A percentile compares a stretch with the other conserved stretches of the same genome.
These are phyloP conservation scores for Barnettozyma botsteinii DNA, from an alignment of 805 yeast genomes.

Conservation along the genomic window DNA sequence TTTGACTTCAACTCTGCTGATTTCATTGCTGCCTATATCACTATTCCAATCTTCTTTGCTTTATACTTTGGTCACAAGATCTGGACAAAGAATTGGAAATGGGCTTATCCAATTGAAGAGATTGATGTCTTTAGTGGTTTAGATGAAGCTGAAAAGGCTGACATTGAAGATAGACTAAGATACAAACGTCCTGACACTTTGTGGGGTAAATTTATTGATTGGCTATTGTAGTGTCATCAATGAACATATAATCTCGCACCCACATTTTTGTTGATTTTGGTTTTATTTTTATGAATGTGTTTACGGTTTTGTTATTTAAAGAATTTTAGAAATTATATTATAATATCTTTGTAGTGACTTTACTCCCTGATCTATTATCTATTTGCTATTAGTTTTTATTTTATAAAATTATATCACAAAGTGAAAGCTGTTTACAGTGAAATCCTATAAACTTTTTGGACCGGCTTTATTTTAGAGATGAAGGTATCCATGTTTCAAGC, in stretches of 20 bases:
- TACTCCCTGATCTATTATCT: too few species aligned
- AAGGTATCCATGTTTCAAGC: too few species aligned
- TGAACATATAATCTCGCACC: background rate
- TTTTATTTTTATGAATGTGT: background rate
- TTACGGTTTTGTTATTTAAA: too few species aligned
- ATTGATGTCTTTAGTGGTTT: conserved; percentile 58
- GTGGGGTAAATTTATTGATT: conserved; percentile 20
- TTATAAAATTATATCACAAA: too few species aligned
- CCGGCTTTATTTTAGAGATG: too few species aligned
- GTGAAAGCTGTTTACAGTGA: too few species aligned
- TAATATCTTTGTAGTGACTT: too few species aligned
- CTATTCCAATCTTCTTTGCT: conserved; percentile 49
- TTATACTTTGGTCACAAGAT: conserved; percentile 55
- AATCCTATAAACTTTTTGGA: too few species aligned
- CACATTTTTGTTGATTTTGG: background rate
- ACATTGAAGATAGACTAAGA: conserved; percentile 14
- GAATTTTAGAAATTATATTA: too few species aligned
- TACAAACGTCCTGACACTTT: conserved; percentile 7
- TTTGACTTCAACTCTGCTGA: conserved; percentile 41
- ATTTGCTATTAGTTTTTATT: too few species aligned
- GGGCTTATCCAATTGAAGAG: conserved; percentile 48
- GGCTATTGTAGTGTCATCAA: conserved; percentile 14
- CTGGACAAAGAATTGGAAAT: conserved; percentile 38
- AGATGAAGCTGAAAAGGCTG: conserved; percentile 47
- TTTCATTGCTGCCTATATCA: conserved; percentile 68